These are phyloP conservation scores for Aspergillus haitiensis DNA, from an alignment of 495 filamentous ascomycete species.

Conservation along the genomic window DNA sequence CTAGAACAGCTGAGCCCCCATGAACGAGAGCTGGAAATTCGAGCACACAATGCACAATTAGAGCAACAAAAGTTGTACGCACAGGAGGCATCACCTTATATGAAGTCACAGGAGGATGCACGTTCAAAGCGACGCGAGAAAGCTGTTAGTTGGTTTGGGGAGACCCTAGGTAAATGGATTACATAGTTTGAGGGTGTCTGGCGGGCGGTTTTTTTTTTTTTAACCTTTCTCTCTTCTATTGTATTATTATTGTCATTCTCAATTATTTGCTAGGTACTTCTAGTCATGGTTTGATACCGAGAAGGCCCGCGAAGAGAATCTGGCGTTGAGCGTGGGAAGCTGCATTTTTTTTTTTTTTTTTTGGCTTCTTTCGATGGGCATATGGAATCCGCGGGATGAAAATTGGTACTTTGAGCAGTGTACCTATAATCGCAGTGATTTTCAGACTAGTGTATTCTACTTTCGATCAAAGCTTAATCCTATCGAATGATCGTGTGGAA, in stretches of 20 bases:
- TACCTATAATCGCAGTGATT: too few relatives aligned
- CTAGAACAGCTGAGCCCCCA: slow-evolving; percentile 60
- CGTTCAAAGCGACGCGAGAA: slow-evolving; percentile 58
- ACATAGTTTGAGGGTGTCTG: slow-evolving; percentile 23
- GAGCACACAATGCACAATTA: slow-evolving; percentile 60
- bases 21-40: slow-evolving; percentile 66
- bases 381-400: not conserved
- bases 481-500: too few relatives aligned
- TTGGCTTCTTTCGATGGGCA: not conserved
- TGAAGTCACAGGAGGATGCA: slow-evolving; percentile 57
- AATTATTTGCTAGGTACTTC: not conserved
- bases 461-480: too few relatives aligned
- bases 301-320: not conserved
- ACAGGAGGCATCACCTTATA: slow-evolving; percentile 52
- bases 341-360: not conserved
- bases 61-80: slow-evolving; percentile 57
- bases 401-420: too few relatives aligned
- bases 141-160: slow-evolving; percentile 56
- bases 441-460: too few relatives aligned
- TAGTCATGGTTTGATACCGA: not conserved
- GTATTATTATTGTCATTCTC: slow-evolving; percentile 7
- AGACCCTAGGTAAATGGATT: slow-evolving; percentile 50
- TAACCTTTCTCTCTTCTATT: slow-evolving; percentile 6
- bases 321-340: not conserved
- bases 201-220: too few relatives aligned